Base-by-base conservation (phyloP, 352 stramenopile genomes). In the Phytophthora tubulina region DNA sequence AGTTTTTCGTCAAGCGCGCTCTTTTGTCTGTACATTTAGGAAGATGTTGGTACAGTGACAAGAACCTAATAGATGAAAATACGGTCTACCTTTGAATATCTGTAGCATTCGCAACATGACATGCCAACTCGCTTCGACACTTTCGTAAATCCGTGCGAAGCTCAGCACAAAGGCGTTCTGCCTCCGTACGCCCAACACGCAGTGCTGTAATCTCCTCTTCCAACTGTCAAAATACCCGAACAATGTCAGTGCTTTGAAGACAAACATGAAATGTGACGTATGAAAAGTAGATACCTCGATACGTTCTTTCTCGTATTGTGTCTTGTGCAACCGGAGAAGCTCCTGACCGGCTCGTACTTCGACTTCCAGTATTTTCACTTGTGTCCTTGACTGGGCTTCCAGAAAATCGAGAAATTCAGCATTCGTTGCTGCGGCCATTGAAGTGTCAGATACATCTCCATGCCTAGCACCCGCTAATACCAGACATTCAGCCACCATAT, bases 301-400 rank as follows among this genome's bases (percentile, higher is more conserved):
- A 2, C 80, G 54, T 21, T 92, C 84, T 65, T 82, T 85, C 32
- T 87, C 71, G 21, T 85, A 75, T 17, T 92, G 82, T 0, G 69
- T 58, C 48, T 86, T 88, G 46, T 89, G 82, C 7, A 92, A 49
- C 0, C 84, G 80, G 10, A 90, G 67, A 13, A 92, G 71, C 13
- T 92, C 84, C 57, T 90, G 79, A 0, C 84, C 82, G 3, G 84
- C 84, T 7, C 80, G 78, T 3, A 92, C 58, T 61, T 92, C 84
- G 15, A 85, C 79, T 54, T 92, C 77, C 3, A 92, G 74, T 35
- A 92, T 81, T 63, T 79, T 85, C 14, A 84, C 67, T 63, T 86
- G 79, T 2, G 73, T 82, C 15, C 73, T 79, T 5, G 73, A 49
- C 33, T 82, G 79, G 10, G 67, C 69, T 72, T 86, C 76, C 2